phyloP scores from a whole-genome alignment of 768 basidiomycete genomes.

The Polyporus arcularius region DNA sequence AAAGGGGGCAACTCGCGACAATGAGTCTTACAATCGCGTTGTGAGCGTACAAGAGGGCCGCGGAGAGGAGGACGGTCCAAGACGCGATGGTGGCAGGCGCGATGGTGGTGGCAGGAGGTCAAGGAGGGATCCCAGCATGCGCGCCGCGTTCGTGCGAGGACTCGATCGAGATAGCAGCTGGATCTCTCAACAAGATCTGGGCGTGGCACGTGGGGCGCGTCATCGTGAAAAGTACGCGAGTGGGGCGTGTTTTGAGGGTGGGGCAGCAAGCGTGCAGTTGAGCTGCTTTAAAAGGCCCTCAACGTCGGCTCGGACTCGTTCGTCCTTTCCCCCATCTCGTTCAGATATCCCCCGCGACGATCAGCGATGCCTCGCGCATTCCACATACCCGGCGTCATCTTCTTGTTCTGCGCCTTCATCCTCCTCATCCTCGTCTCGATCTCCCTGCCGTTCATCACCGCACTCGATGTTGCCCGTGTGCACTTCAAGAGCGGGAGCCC shows the following conservation, averaged over 20 bases:
- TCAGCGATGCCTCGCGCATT: constrained; percentile 33
- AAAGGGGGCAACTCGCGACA: neutral
- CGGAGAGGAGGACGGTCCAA: neutral
- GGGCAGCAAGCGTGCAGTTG: neutral
- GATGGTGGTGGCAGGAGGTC: constrained; percentile 17
- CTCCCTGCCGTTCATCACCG: constrained; percentile 68
- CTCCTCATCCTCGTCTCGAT: constrained; percentile 69
- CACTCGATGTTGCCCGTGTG: constrained; percentile 65
- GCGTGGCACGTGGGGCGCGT: constrained; percentile 15
- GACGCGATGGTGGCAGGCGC: constrained; percentile 17
- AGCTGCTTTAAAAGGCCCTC: neutral
- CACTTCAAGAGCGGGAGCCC: constrained; percentile 43
- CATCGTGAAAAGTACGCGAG: neutral
- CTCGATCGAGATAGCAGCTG: no score
- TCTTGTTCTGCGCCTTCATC: constrained; percentile 61
- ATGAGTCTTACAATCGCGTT: neutral
- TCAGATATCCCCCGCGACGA: neutral
- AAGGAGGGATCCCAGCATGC: constrained; percentile 2
- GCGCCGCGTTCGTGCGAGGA: neutral
- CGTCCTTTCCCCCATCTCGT: neutral
- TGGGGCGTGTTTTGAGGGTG: neutral
- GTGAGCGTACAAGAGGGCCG: neutral
- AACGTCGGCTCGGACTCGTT: neutral
- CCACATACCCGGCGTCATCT: constrained; percentile 61
- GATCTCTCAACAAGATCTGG: constrained; percentile 16